Evolutionary conservation across 2,329 filamentous ascomycete genomes (phyloP), one percentile per base, ranked within the genome.

Genomic region (Penicillium janthinellum): DNA sequence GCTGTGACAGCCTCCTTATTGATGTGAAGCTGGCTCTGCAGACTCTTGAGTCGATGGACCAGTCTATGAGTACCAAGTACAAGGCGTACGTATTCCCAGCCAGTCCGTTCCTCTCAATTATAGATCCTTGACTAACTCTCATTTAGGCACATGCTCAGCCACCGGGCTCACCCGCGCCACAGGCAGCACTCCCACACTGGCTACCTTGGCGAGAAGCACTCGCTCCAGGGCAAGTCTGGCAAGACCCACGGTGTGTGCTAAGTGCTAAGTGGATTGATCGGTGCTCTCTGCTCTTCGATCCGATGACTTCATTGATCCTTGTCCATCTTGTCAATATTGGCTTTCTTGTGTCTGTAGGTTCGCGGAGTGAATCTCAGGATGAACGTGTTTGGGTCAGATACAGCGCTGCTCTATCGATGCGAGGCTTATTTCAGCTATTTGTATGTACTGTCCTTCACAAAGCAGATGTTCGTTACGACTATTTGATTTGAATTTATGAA

Each of bases 231-330:
- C 15, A 93, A 95, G 85, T 86, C 86, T 59, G 93, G 92, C 57
- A 97, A 97, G 85, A 94, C 92, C 1, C 93, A 96, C 76, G 88
- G 86, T 41, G 82, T 96, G 60, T 97, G 93, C 78, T 96, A 86
- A 47, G 60, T 97, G 93, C 78, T 96, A 86, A 47, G 48, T 49
- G 34, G 17, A 35, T 17, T 5, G 28, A 35, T 22, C 20, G 25
- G 45, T n/a, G 28, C 15, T 34, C 17, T 4, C n/a, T 17, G 31
- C 12, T 10, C 34, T 5, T 20, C n/a, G 4, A 15, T 20, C 8
- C 6, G 5, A n/a, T 34, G n/a, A 51, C 4, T 14, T 10, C 28
- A 10, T 17, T 17, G 17, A 17, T 17, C 17, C 17, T 17, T 17
- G 17, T 17, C 17, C 17, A 17, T 4, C 34, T 10, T 39, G 34